phyloP scores from a whole-genome alignment of 1,139 yeast species.

The Sugiyamaella grinbergsii region DNA sequence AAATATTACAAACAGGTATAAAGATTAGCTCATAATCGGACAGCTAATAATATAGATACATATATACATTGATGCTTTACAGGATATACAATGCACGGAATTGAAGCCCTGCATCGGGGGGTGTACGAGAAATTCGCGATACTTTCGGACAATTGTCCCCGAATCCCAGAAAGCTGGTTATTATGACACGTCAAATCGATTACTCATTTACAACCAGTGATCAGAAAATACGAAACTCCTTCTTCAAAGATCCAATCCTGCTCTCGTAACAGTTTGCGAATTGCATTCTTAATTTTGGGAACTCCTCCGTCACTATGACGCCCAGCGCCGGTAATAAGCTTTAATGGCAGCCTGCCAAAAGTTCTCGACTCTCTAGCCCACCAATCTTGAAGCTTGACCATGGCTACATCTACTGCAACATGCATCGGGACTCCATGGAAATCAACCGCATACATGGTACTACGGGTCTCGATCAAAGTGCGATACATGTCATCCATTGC shows the following conservation, averaged over 20 bases:
- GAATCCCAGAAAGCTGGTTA: too few relatives aligned
- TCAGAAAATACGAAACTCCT: constrained; percentile 30
- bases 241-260: constrained; percentile 31
- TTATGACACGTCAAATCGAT: background rate
- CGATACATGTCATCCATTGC: constrained; percentile 25
- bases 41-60: too few relatives aligned
- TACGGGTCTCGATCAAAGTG: constrained; percentile 26
- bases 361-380: constrained; percentile 22
- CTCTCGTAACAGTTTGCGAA: constrained; percentile 32
- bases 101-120: too few relatives aligned
- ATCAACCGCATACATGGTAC: constrained; percentile 31
- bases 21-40: too few relatives aligned
- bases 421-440: constrained; percentile 37
- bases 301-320: constrained; percentile 38
- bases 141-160: too few relatives aligned
- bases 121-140: too few relatives aligned
- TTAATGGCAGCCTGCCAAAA: constrained; percentile 24
- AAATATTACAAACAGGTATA: too few relatives aligned
- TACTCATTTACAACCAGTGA: constrained; percentile 20
- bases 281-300: constrained; percentile 39
- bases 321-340: constrained; percentile 41
- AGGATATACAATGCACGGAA: too few relatives aligned
- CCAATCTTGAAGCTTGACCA: constrained; percentile 31
- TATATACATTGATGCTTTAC: too few relatives aligned
- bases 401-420: constrained; percentile 33